A percentile compares a stretch with the other conserved stretches of the same genome.
These are phyloP conservation scores for Candida verbasci DNA, from an alignment of 805 yeast genomes.

Conservation along the genomic window DNA sequence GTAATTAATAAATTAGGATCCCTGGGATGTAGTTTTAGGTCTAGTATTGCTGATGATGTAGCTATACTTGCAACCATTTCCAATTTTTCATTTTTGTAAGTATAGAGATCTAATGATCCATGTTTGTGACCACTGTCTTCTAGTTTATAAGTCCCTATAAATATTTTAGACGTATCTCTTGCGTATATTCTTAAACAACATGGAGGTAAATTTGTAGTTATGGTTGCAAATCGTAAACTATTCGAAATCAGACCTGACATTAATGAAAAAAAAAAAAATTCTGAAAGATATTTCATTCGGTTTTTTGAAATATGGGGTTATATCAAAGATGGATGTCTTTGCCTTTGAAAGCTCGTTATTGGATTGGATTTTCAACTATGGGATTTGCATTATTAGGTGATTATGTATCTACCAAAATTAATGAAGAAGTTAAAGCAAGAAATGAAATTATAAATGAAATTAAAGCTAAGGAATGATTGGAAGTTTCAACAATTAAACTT, in stretches of 20 bases:
- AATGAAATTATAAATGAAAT: slow-evolving; percentile 14
- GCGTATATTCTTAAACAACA: slow-evolving; percentile 71
- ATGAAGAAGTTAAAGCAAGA: slow-evolving; percentile 34
- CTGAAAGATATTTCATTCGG: neutral
- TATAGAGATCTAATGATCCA: slow-evolving; percentile 54
- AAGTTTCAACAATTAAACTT: neutral
- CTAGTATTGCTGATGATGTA: slow-evolving; percentile 67
- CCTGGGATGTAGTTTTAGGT: slow-evolving; percentile 62
- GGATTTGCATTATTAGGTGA: slow-evolving; percentile 37
- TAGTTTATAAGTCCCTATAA: slow-evolving; percentile 80
- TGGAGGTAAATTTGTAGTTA: slow-evolving; percentile 66
- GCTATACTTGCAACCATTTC: slow-evolving; percentile 16
- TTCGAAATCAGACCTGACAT: slow-evolving; percentile 4
- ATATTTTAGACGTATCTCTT: slow-evolving; percentile 38
- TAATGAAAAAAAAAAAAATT: slow-evolving; percentile 5
- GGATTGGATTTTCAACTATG: slow-evolving; percentile 38
- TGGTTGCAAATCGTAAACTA: slow-evolving; percentile 20
- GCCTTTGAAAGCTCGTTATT: slow-evolving; percentile 37
- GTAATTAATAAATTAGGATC: slow-evolving; percentile 47
- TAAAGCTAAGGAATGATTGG: neutral
- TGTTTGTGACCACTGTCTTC: slow-evolving; percentile 49
- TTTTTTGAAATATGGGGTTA: slow-evolving; percentile 12
- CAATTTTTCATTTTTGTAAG: slow-evolving; percentile 15
- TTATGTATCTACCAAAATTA: slow-evolving; percentile 30
- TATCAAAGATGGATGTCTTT: slow-evolving; percentile 36